Evolutionary conservation across 129 eudicot genomes (phyloP), one percentile per base, ranked within the genome.

Genomic region (Chrysanthemum lavandulifolium): DNA sequence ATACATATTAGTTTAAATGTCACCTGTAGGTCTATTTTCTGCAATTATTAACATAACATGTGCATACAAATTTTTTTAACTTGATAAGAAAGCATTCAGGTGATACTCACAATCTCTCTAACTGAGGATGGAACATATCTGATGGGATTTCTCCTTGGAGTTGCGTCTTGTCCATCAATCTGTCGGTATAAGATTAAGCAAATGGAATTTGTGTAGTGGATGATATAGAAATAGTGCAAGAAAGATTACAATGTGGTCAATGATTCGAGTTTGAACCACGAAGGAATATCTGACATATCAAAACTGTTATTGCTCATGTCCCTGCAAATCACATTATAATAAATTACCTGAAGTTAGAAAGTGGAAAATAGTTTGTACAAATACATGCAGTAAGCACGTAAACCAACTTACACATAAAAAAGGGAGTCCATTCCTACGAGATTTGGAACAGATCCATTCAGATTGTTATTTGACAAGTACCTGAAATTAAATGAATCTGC

Each of bases 251-350:
- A 27, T 86, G 99, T 90, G 12, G 85, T 95, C 85, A 95, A 75
- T 61, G 90, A 76, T 71, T 61, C 85, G 69, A 86, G 77, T 73
- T 89, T 65, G 64, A 95, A 76, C 99, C 96, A 95, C 60, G 73
- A 6, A 55, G 98, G 98, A 81, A 81, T 76, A 51, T 73, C 75
- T 50, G 97, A 76, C 33, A 75, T 62, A 19, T 68, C 73, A 29
- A 94, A 94, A 76, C 87, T 89, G 56, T 94, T 94, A 66, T 94
- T 94, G 89, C 98, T 90, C 97, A 94, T 76, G 77, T 90, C 98
- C 97, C 98, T 94, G 93, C 73, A 84, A 76, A 79, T 69, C 14
- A 27, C 31, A 65, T 73, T 6, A 48, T 72, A 64, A 80, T 84
- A 63, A 76, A 33, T 71, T 65, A 69, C 11, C 2, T 15, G 6